These are phyloP conservation scores for Periconia macrospinosa DNA, from an alignment of 2,329 filamentous ascomycete species.

Conservation along the genomic window DNA sequence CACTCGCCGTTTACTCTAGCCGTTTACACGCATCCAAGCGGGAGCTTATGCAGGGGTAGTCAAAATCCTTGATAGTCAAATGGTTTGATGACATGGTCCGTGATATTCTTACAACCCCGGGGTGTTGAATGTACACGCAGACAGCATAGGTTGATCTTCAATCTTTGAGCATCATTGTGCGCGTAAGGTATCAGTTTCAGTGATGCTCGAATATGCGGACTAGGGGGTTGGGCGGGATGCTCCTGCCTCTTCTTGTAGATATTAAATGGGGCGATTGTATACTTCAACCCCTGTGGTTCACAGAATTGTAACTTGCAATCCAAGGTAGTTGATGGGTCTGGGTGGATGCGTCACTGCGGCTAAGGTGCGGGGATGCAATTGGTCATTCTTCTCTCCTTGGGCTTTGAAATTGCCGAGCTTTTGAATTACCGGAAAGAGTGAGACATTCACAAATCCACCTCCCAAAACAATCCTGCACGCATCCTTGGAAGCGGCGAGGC, in stretches of 20 bases:
- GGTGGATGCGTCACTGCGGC: background rate
- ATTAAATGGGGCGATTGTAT: no score
- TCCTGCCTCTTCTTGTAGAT: no score
- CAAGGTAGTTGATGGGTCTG: no score
- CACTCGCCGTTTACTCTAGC: background rate
- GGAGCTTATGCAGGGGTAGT: background rate
- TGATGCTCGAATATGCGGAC: no score
- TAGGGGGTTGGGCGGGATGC: no score
- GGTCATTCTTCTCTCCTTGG: background rate
- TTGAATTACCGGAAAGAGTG: background rate
- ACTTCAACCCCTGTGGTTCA: no score
- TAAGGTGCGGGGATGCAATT: background rate
- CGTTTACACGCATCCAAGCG: background rate
- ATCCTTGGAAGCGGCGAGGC: background rate
- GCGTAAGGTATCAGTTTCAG: no score
- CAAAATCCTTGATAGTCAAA: background rate
- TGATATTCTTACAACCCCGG: background rate
- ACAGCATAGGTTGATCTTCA: no score
- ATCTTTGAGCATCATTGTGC: no score
- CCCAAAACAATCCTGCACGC: background rate
- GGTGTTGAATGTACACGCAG: background rate
- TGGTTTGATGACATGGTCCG: background rate
- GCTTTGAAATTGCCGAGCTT: background rate
- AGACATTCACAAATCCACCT: background rate
- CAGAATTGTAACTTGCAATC: no score